Conservation (phyloP, 2,329 filamentous ascomycete species). For the Tolypocladium endophyticum region DNA sequence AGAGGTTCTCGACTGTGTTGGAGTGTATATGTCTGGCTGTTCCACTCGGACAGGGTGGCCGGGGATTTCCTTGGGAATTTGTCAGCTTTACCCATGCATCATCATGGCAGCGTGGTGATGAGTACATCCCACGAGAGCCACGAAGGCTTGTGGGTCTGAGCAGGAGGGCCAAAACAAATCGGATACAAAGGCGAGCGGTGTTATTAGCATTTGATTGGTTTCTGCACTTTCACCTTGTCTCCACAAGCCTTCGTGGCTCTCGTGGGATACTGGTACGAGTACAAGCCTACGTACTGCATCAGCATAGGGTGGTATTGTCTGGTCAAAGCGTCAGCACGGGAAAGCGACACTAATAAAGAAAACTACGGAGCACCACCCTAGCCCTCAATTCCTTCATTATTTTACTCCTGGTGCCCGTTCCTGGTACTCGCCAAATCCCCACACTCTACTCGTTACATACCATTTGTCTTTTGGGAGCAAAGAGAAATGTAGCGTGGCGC, state of each 20-base stretch:
- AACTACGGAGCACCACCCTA: not conserved
- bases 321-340: not conserved
- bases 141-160: too few species aligned
- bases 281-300: not conserved
- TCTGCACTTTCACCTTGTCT: too few species aligned
- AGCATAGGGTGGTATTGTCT: not conserved
- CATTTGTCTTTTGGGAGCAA: not conserved
- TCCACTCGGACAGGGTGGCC: not conserved
- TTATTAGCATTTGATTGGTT: too few species aligned
- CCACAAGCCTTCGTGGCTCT: too few species aligned
- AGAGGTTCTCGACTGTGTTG: not conserved
- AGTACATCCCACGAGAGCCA: too few species aligned
- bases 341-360: not conserved
- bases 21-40: not conserved
- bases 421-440: not conserved
- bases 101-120: not conserved
- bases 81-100: not conserved
- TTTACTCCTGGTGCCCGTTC: not conserved
- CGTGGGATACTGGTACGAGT: not conserved
- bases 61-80: not conserved
- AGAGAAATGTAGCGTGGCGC: not conserved
- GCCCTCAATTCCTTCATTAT: not conserved
- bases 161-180: too few species aligned
- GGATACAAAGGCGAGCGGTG: too few species aligned
- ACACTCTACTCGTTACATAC: not conserved